These are phyloP conservation scores for Halenospora varia DNA, from an alignment of 495 filamentous ascomycete genomes.

Conservation along the genomic window DNA sequence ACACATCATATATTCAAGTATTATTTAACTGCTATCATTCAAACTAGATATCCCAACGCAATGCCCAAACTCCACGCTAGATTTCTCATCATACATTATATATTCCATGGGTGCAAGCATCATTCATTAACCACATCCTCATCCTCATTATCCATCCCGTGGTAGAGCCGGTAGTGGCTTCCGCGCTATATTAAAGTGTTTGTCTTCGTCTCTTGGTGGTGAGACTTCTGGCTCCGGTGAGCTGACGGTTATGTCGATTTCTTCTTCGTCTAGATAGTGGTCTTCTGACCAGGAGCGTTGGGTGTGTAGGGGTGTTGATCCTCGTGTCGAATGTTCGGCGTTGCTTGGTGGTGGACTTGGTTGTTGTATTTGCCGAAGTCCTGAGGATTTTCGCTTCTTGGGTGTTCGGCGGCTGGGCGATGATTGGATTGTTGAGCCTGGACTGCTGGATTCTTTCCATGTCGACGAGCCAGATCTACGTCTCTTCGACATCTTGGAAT, in stretches of 20 bases:
- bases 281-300: background rate
- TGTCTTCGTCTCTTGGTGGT: background rate
- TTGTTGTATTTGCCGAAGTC: background rate
- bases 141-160: background rate
- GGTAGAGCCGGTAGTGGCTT: conserved; percentile 51
- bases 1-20: background rate
- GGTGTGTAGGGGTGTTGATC: too few relatives aligned
- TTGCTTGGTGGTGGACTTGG: background rate
- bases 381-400: conserved; percentile 2
- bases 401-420: background rate
- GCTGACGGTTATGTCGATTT: background rate
- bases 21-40: background rate
- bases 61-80: conserved; percentile 9
- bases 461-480: background rate
- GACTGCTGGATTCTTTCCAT: background rate
- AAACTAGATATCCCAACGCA: background rate
- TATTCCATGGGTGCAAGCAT: too few relatives aligned
- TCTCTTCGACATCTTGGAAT: background rate
- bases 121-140: too few relatives aligned
- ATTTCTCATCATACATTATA: background rate
- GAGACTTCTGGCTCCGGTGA: background rate
- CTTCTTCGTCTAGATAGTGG: background rate
- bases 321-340: background rate
- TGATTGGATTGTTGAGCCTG: background rate
- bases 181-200: conserved; percentile 23